These are phyloP conservation scores for Taxillus chinensis DNA, from an alignment of 164 flowering plant genomes.

Conservation along the genomic window DNA sequence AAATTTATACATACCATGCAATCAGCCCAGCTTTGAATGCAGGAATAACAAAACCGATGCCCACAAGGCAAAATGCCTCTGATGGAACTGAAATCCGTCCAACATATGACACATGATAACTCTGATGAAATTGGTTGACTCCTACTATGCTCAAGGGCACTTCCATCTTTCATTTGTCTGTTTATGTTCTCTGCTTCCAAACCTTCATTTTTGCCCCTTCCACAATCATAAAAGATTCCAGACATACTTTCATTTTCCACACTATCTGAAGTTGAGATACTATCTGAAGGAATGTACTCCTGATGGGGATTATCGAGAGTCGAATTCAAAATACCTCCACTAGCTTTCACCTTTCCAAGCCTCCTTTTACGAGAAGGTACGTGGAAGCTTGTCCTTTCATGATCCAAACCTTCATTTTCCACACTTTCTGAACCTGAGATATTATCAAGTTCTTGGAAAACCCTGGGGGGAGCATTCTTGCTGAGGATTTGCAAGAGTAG, in stretches of 20 bases:
- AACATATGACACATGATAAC: slow-evolving; percentile 86
- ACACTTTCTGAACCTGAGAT: slow-evolving; percentile 7
- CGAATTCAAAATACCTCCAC: slow-evolving; percentile 13
- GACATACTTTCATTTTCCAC: slow-evolving; percentile 8
- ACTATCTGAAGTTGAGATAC: slow-evolving; percentile 7
- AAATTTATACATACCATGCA: slow-evolving; percentile 43
- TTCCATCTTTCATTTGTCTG: slow-evolving; percentile 7
- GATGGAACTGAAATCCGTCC: slow-evolving; percentile 73
- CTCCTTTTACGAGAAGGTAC: slow-evolving; percentile 36
- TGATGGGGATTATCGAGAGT: slow-evolving; percentile 21
- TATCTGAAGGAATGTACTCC: slow-evolving; percentile 10
- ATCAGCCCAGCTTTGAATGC: slow-evolving; percentile 86
- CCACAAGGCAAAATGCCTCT: slow-evolving; percentile 90
- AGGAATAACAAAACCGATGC: slow-evolving; percentile 88
- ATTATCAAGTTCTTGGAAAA: neutral
- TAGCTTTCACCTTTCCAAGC: slow-evolving; percentile 35
- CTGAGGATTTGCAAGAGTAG: slow-evolving; percentile 18
- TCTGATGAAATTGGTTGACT: slow-evolving; percentile 26
- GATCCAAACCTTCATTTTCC: slow-evolving; percentile 11
- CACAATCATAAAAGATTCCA: neutral
- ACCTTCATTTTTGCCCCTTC: slow-evolving; percentile 7
- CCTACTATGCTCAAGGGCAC: slow-evolving; percentile 11
- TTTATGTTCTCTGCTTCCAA: slow-evolving; percentile 16
- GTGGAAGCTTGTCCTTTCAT: slow-evolving; percentile 1
- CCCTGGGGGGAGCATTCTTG: slow-evolving; percentile 14